Evolutionary conservation across 495 filamentous ascomycete species (phyloP), one percentile per base, ranked within the genome.

Genomic region (Podospora bellae-mahoneyi): DNA sequence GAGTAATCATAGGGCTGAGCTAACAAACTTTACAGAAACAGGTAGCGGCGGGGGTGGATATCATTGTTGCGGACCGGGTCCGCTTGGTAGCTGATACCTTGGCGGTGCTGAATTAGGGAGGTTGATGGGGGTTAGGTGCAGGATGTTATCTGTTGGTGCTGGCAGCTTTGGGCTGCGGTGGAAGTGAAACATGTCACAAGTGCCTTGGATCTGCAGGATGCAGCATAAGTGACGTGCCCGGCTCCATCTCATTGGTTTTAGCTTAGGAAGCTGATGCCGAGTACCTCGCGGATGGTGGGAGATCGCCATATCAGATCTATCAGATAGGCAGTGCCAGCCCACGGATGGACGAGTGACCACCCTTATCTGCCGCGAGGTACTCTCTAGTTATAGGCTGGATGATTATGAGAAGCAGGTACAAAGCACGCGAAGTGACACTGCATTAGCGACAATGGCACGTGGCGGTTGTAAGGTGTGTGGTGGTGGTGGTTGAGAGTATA

Each of bases 1-100:
- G 26, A 59, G n/a, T 59, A 2, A 59, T 7, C 70, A 76, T 28
- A 66, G 66, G 64, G 76, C 68, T 6, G 61, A 71, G 62, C 74
- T 80, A 58, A 69, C 78, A 13, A 81, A 77, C 6, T 79, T 79
- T 78, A 54, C 74, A 82, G 2, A 78, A 82, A 71, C 82, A 82
- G 2, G 77, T 78, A 10, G 64, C 62, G 4, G 78, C 81, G 66
- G 82, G 74, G 62, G 70, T 74, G 9, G 66, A 68, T 56, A 26
- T 62, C 28, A 67, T 67, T 58, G 27, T 66, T 26, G 64, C 39
- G 13, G 39, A 48, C 62, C 27, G 62, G 16, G 32, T 64, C 15
- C 32, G 62, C 5, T 54, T 64, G 30, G 39, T 3, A 60, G 28
- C 65, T 19, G 60, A 57, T 2, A 19, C 30, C 27, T 32, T 60